Base-by-base conservation (phyloP, 2,329 filamentous ascomycete genomes). In the Myriosclerotinia curreyana region DNA sequence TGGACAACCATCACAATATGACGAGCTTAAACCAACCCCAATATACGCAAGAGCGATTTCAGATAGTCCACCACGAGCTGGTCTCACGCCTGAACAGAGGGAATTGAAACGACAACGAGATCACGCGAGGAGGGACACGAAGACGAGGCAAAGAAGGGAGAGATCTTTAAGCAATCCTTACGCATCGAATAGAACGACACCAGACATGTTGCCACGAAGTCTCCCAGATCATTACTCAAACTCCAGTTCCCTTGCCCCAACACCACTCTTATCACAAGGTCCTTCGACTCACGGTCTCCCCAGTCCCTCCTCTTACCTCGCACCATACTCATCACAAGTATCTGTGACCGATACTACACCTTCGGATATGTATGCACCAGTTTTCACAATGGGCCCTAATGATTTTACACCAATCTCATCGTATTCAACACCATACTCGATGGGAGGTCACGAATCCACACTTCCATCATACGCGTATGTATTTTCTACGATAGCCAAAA, bases 81-180 rank as follows among this genome's bases (percentile, higher is more conserved):
- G 76, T 46, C 78, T 86, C 71, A 84, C 83, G 7, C 77, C 83
- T 8, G 84, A 87, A 72, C 84, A 87, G 73, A 81, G 85, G 67
- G 84, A 86, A 71, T 73, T 87, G 50, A 87, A 85, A 76, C 80
- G 84, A 65, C 84, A 87, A 70, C 79, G 81, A 66, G 84, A 87
- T 68, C 82, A 82, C 69, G 82, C 79, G 52, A 81, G 86, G 64
- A 79, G 85, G 69, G 83, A 85, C 68, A 81, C 82, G 8, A 87
- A 87, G 46, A 74, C 82, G 20, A 80, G 84, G 65, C 77, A 81
- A 56, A 79, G 81, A 67, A 80, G 84, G 61, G 78, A 74, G 34
- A 67, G 73, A 50, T 75, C 74, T 28, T 64, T 66, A 34, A 75
- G 73, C 64, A 74, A 73, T 49, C 71, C 71, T 63, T 75, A 75